Evolutionary conservation across 2,329 filamentous ascomycete genomes (phyloP).

Genomic region (Knufia petricola): DNA sequence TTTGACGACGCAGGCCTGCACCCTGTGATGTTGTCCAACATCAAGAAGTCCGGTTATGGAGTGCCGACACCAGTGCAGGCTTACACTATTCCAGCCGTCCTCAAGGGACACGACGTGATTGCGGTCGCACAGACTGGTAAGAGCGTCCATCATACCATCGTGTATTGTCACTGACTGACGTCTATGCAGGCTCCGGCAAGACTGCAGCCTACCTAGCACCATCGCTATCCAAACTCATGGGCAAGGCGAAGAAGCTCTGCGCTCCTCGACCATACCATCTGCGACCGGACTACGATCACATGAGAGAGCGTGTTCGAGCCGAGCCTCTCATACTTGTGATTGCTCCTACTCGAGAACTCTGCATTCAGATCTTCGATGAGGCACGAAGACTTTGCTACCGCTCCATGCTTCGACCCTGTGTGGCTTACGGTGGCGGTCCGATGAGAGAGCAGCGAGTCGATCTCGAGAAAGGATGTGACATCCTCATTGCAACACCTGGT

Average conservation of each 20-base stretch:
- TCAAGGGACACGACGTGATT: slow-evolving; percentile 70
- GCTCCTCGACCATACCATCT: slow-evolving; percentile 62
- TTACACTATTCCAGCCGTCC: slow-evolving; percentile 71
- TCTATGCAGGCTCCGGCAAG: slow-evolving; percentile 75
- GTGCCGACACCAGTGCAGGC: slow-evolving; percentile 78
- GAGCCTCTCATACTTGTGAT: slow-evolving; percentile 84
- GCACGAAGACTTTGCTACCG: slow-evolving; percentile 87
- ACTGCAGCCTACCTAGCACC: slow-evolving; percentile 88
- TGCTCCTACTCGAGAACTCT: slow-evolving; percentile 78
- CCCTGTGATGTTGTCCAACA: slow-evolving; percentile 69
- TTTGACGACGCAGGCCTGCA: slow-evolving; percentile 78
- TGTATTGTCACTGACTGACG: slow-evolving; percentile 2
- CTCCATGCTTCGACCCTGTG: slow-evolving; percentile 84
- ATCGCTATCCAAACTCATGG: slow-evolving; percentile 84
- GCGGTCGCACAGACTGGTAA: slow-evolving; percentile 86
- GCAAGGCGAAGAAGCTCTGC: slow-evolving; percentile 81
- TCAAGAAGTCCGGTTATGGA: slow-evolving; percentile 61
- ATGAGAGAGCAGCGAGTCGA: slow-evolving; percentile 59
- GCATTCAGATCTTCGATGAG: slow-evolving; percentile 91
- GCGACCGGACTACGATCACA: slow-evolving; percentile 41
- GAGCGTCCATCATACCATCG: slow-evolving; percentile 19
- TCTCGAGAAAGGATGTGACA: slow-evolving; percentile 73
- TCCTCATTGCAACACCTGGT: slow-evolving; percentile 80
- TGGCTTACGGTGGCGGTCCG: slow-evolving; percentile 77
- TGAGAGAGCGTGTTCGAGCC: slow-evolving; percentile 50